Conservation (phyloP, 2,329 filamentous ascomycete species). For the Arthroderma sp. region DNA sequence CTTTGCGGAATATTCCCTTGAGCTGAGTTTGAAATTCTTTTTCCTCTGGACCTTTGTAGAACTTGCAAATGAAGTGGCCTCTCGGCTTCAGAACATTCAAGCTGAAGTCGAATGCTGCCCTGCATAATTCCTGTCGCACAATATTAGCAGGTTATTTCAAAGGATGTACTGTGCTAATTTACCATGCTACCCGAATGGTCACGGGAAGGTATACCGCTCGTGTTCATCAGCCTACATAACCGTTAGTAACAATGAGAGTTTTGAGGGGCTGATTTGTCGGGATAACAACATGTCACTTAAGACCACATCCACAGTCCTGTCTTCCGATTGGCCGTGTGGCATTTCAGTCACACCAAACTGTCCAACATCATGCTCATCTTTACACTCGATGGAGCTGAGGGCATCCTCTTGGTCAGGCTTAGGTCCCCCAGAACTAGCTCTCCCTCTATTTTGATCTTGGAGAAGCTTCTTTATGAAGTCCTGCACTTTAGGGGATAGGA, state of each 20-base stretch:
- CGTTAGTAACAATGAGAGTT: background rate
- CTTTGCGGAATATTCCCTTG: conserved; percentile 62
- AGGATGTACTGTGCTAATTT: conserved; percentile 21
- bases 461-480: conserved; percentile 66
- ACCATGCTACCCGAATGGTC: conserved; percentile 96
- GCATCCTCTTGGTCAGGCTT: too few species aligned
- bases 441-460: conserved; percentile 45
- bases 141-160: background rate
- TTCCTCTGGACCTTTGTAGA: conserved; percentile 84
- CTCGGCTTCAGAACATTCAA: conserved; percentile 69
- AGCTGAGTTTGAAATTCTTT: conserved; percentile 62
- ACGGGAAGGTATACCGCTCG: conserved; percentile 70
- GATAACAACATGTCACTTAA: conserved; percentile 98
- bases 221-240: conserved; percentile 93
- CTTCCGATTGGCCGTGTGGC: background rate
- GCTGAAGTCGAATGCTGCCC: conserved; percentile 70
- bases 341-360: too few species aligned
- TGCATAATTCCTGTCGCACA: conserved; percentile 63
- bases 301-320: conserved; percentile 69
- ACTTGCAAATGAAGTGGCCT: conserved; percentile 94
- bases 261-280: conserved; percentile 48
- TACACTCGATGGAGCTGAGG: too few species aligned
- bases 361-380: too few species aligned
- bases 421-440: too few species aligned
- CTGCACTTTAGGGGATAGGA: conserved; percentile 63